phyloP scores from a whole-genome alignment of 257 asterid genomes.

The Petrea volubilis region DNA sequence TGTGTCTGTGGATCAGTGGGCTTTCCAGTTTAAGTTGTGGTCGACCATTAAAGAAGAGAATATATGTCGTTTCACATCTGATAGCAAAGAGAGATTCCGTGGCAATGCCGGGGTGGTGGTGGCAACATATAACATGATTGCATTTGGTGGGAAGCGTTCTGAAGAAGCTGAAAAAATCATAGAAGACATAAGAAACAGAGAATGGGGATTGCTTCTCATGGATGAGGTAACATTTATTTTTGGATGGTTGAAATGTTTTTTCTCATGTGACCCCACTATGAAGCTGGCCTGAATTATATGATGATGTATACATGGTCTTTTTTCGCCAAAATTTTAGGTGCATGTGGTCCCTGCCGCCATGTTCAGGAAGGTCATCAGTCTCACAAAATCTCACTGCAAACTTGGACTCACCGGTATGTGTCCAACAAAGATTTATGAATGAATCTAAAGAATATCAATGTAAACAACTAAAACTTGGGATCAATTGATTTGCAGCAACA shows the following conservation, averaged over 20 bases:
- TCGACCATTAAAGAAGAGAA: slow-evolving; percentile 77
- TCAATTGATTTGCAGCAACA: slow-evolving; percentile 58
- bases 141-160: slow-evolving; percentile 83
- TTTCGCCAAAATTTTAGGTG: slow-evolving; percentile 42
- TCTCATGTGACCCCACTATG: not conserved
- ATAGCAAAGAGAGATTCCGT: slow-evolving; percentile 80
- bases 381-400: slow-evolving; percentile 82
- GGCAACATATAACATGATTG: slow-evolving; percentile 84
- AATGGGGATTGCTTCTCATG: slow-evolving; percentile 88
- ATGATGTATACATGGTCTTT: slow-evolving; percentile 6
- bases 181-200: slow-evolving; percentile 80
- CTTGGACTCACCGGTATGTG: slow-evolving; percentile 73
- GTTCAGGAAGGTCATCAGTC: slow-evolving; percentile 80
- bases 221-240: slow-evolving; percentile 53
- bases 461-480: not conserved
- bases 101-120: slow-evolving; percentile 88
- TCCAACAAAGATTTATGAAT: not conserved
- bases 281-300: not conserved
- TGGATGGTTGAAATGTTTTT: not conserved
- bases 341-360: slow-evolving; percentile 88
- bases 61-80: slow-evolving; percentile 81
- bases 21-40: slow-evolving; percentile 81
- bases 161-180: slow-evolving; percentile 89
- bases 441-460: not conserved
- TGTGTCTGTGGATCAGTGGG: slow-evolving; percentile 90